Evolutionary conservation across 1,284 basidiomycete species (phyloP).

Genomic region (Ganoderma boninense): DNA sequence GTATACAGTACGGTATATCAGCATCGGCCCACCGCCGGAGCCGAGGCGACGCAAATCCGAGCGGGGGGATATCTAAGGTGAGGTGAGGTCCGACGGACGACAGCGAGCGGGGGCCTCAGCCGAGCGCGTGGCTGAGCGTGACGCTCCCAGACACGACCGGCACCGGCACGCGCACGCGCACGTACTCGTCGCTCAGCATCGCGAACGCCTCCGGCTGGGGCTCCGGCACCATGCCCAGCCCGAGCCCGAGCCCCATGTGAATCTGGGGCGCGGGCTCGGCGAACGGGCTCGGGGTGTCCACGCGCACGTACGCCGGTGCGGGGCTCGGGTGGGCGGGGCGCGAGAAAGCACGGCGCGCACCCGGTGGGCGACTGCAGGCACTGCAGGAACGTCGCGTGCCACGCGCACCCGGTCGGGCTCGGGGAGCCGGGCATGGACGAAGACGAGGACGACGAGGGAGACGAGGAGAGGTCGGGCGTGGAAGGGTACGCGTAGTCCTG

Average conservation of each 20-base stretch:
- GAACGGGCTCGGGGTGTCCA: neutral
- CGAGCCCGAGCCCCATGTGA: no score
- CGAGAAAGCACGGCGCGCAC: conserved; percentile 20
- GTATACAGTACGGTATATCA: no score
- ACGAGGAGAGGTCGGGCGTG: conserved; percentile 7
- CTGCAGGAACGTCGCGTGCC: conserved; percentile 35
- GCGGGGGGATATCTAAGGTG: no score
- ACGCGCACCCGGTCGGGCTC: conserved; percentile 32
- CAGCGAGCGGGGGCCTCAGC: conserved; percentile 13
- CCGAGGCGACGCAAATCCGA: no score
- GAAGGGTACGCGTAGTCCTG: conserved; percentile 5
- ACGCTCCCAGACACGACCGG: conserved; percentile 27
- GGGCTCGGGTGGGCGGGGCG: no score
- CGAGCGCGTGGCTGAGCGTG: conserved; percentile 35
- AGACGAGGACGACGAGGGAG: neutral
- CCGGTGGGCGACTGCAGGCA: conserved; percentile 27
- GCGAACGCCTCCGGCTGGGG: neutral
- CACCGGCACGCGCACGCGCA: neutral
- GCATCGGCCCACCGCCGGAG: no score
- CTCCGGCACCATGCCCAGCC: neutral
- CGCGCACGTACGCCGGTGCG: neutral
- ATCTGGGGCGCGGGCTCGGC: neutral
- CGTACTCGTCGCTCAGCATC: neutral
- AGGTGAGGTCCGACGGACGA: neutral
- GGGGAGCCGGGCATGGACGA: neutral